Percentiles rank a stretch among this genome's conserved stretches.
Conservation (phyloP, 805 yeast species). For the Pichia membranifaciens region DNA sequence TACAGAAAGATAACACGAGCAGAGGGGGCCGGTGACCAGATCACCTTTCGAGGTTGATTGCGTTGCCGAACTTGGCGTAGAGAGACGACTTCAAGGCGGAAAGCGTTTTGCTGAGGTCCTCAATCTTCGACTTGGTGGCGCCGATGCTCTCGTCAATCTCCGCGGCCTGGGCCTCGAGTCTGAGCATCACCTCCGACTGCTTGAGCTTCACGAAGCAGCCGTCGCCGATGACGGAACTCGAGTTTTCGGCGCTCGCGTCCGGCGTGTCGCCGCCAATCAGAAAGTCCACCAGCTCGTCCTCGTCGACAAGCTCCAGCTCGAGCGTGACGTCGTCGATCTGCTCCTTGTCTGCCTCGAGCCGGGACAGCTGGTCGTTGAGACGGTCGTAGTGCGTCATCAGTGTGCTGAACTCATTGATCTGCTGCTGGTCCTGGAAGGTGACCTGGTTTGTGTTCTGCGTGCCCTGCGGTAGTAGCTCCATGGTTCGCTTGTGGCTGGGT, state of each 20-base stretch:
- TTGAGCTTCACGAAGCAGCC: constrained; percentile 68
- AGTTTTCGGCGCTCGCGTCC: constrained; percentile 44
- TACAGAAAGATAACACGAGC: not conserved
- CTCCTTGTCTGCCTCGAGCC: constrained; percentile 66
- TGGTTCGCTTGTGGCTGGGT: no score
- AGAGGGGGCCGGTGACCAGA: not conserved
- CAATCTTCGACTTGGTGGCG: constrained; percentile 41
- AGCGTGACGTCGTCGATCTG: constrained; percentile 78
- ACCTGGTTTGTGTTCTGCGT: constrained; percentile 55
- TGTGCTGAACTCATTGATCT: constrained; percentile 83
- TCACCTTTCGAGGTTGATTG: constrained; percentile 74
- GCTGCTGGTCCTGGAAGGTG: constrained; percentile 79
- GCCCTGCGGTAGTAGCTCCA: constrained; percentile 46
- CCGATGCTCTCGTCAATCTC: constrained; percentile 45
- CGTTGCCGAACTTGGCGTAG: constrained; percentile 84
- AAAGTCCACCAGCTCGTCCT: constrained; percentile 65
- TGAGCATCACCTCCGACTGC: constrained; percentile 60
- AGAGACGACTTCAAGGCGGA: constrained; percentile 60
- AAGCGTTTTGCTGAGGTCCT: constrained; percentile 49
- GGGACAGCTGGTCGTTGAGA: constrained; percentile 42
- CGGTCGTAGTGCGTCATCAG: constrained; percentile 67
- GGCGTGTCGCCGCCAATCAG: constrained; percentile 61
- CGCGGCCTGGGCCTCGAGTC: constrained; percentile 59
- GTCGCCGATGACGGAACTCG: constrained; percentile 69
- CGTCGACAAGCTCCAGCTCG: constrained; percentile 83